Base-by-base conservation (phyloP, 768 basidiomycete species). In the Leccinum truebloodii region DNA sequence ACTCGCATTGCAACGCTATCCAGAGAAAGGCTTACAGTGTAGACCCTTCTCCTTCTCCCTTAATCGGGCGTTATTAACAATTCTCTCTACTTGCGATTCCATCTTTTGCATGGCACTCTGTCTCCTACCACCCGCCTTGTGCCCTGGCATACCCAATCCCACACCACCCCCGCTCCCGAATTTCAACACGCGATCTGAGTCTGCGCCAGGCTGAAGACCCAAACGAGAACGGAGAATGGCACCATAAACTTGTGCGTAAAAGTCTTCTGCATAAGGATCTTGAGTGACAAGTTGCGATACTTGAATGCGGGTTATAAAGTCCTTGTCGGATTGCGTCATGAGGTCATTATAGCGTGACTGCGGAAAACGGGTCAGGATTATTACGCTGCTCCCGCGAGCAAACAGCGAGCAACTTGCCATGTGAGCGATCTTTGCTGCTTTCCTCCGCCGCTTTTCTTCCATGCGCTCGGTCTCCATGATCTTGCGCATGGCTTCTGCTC, bases 251-350 rank as follows among this genome's bases (percentile, higher is more conserved):
- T 98, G 95, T 12, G 95, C 97, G 70, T 99, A 99, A 73, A 98
- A 99, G 73, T 99, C 97, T 64, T 98, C 96, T 34, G 92, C 87
- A 74, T 96, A 98, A 0, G 97, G 97, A 76, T 99, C 97, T 69
- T 92, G 89, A 6, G 95, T 96, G 49, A 97, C 95, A 46, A 98
- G 89, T 70, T 98, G 97, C 2, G 96, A 98, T 35, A 99, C 93
- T 74, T 99, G 97, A 63, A 99, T 98, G 26, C 97, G 88, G 37
- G 97, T 98, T 76, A 99, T 98, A 72, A 98, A 99, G 71, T 98
- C 97, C 78, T 98, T 98, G 81, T 99, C 97, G 12, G 92, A 95
- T 76, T 95, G 94, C 3, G 94, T 94, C 94, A 96, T 96, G 39
- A 95, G 81, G 73, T 95, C 93, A 66, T 96, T 96, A 70, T 95